Conservation (phyloP, 345 rosid genomes). For the Geranium brycei region DNA sequence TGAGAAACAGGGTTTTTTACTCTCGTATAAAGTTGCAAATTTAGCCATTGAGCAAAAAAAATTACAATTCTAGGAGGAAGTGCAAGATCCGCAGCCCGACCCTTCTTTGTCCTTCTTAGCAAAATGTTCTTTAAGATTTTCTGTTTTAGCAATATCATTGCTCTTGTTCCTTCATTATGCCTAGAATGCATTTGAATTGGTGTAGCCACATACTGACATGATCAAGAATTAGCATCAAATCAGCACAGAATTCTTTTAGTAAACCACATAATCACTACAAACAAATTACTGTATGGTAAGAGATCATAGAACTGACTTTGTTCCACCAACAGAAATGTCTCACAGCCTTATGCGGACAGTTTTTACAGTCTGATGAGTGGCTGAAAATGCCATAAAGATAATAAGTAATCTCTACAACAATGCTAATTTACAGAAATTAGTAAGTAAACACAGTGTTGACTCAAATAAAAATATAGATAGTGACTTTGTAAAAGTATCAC, state of each 20-base stretch:
- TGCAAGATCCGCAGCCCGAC: conserved; percentile 97
- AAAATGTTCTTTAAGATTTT: conserved; percentile 58
- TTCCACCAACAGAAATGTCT: conserved; percentile 99
- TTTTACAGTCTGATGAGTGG: conserved; percentile 37
- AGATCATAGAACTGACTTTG: conserved; percentile 38
- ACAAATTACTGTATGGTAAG: neutral
- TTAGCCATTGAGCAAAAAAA: conserved; percentile 9
- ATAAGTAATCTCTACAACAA: conserved; percentile 3
- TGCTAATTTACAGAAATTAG: neutral
- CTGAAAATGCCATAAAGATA: conserved; percentile 24
- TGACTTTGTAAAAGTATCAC: neutral
- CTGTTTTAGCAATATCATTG: conserved; percentile 82
- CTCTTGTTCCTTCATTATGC: conserved; percentile 38
- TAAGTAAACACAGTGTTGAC: neutral
- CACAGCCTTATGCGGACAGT: conserved; percentile 68
- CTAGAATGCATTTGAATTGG: conserved; percentile 52
- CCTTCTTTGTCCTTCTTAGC: conserved; percentile 81
- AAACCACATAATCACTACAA: neutral
- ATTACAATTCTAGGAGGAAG: conserved; percentile 87
- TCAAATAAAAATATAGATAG: neutral
- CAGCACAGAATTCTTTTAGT: neutral
- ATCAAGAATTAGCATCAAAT: conserved; percentile 6
- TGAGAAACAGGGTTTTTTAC: conserved; percentile 3
- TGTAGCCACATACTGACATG: conserved; percentile 53
- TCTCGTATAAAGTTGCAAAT: neutral